Percentiles rank a stretch among this genome's conserved stretches.
These are phyloP conservation scores for Nemania bipapillata DNA, from an alignment of 2,329 filamentous ascomycete species.

Conservation along the genomic window DNA sequence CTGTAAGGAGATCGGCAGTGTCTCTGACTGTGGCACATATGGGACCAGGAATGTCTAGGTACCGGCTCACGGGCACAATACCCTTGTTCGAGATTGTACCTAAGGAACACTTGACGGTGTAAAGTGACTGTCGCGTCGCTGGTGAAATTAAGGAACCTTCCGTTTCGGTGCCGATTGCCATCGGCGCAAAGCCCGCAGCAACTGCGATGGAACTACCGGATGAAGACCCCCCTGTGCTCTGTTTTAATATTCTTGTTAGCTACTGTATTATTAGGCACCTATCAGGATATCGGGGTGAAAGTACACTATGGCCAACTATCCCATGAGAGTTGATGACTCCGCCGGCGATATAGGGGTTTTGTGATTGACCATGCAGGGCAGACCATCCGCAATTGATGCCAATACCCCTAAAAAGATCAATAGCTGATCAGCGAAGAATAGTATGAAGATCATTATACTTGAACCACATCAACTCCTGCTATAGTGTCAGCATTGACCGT, in stretches of 20 bases:
- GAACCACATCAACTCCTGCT: conserved; percentile 1
- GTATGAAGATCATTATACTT: background rate
- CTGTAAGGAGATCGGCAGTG: conserved; percentile 1
- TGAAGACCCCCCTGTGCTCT: background rate
- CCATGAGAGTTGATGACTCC: background rate
- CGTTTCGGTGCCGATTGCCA: conserved; percentile 1
- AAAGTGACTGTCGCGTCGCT: background rate
- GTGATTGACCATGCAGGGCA: background rate
- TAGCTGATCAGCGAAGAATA: background rate
- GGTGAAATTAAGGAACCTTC: conserved; percentile 4
- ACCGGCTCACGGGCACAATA: background rate
- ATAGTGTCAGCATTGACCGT: background rate
- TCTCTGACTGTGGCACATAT: background rate
- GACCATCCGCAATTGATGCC: background rate
- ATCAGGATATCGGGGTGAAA: background rate
- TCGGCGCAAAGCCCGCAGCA: conserved; percentile 1
- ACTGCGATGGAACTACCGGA: conserved; percentile 1
- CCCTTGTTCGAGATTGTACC: background rate
- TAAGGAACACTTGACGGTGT: background rate
- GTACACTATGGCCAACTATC: background rate
- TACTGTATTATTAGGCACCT: background rate
- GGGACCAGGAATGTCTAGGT: background rate
- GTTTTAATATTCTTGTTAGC: conserved; percentile 1
- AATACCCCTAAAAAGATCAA: background rate
- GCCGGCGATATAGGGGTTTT: background rate